Evolutionary conservation across 305 asterid genomes (phyloP), one percentile per base, ranked within the genome.

Genomic region (Nicotiana rustica): DNA sequence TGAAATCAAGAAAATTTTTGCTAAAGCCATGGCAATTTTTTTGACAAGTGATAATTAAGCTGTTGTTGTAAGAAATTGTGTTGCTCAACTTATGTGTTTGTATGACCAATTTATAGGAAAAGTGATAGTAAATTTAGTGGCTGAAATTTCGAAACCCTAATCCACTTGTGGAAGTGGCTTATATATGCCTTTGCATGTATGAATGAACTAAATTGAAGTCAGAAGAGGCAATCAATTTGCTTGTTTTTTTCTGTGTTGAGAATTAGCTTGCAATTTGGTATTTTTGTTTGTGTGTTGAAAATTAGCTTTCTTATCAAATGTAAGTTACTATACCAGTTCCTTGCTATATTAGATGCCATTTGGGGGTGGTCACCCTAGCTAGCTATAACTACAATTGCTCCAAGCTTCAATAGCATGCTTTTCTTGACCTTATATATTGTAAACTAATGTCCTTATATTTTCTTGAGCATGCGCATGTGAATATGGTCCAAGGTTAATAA

Each of bases 41-140:
- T 25, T 25, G 25, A 25, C 25, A 25, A 25, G 25, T 25, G 25
- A 25, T 25, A 25, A 25, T 25, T 25, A 25, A 25, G 25, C 25
- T 25, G 25, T 25, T 25, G 25, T 25, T 25, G 25, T 25, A 25
- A 25, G 25, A 25, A 25, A 25, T 25, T 25, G 25, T 25, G 25
- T 25, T 25, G 25, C 25, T 25, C 25, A 52, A 49, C 64, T n/a
- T 33, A 70, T 62, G 62, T 79, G 71, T 79, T 52, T 17, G 62
- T 69, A 55, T 25, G 41, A 60, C 75, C 82, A 49, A 88, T 86
- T 88, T 88, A 88, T 88, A 84, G 86, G 66, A 64, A 67, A 35
- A 36, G 21, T 12, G 10, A 79, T 47, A 0, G 64, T 14, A 73
- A 25, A 14, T 73, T 73, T n/a, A 49, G 44, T 75, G 83, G 83